A percentile compares a stretch with the other conserved stretches of the same genome.
phyloP scores from a whole-genome alignment of 192 early-diverging fungal genomes.

The Lunasporangiospora selenospora region DNA sequence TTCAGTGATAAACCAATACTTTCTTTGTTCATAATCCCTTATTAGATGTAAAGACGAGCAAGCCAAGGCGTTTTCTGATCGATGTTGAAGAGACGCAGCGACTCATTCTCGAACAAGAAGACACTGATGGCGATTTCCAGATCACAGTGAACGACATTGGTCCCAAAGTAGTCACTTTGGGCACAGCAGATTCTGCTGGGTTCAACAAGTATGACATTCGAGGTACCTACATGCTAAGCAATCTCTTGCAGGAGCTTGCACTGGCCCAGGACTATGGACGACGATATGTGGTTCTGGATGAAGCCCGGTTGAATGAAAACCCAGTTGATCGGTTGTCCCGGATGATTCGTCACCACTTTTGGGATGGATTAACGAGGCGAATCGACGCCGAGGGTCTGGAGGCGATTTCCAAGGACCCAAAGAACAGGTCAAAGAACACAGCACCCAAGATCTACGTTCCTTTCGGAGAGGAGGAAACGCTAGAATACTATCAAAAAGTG shows the following conservation, averaged over 20 bases:
- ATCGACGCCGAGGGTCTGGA: constrained; percentile 83
- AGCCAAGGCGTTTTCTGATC: constrained; percentile 77
- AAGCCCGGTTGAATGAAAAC: constrained; percentile 87
- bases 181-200: constrained; percentile 80
- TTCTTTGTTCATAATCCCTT: not conserved
- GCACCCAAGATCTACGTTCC: constrained; percentile 89
- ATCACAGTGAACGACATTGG: constrained; percentile 91
- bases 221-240: constrained; percentile 91
- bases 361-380: constrained; percentile 89
- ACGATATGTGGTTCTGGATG: constrained; percentile 82
- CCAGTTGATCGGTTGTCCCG: constrained; percentile 86
- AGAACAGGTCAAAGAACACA: constrained; percentile 75
- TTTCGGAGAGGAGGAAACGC: constrained; percentile 69
- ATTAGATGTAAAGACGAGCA: constrained; percentile 59
- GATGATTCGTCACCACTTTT: constrained; percentile 88
- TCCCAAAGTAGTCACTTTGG: constrained; percentile 83
- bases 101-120: constrained; percentile 83
- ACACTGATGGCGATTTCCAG: constrained; percentile 89
- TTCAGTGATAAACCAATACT: not conserved
- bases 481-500: constrained; percentile 78
- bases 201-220: constrained; percentile 84
- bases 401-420: constrained; percentile 86
- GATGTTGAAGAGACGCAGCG: constrained; percentile 80
- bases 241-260: constrained; percentile 91
- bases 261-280: constrained; percentile 83